These are phyloP conservation scores for Penicillium nordicum DNA, from an alignment of 2,329 filamentous ascomycete genomes.

Conservation along the genomic window DNA sequence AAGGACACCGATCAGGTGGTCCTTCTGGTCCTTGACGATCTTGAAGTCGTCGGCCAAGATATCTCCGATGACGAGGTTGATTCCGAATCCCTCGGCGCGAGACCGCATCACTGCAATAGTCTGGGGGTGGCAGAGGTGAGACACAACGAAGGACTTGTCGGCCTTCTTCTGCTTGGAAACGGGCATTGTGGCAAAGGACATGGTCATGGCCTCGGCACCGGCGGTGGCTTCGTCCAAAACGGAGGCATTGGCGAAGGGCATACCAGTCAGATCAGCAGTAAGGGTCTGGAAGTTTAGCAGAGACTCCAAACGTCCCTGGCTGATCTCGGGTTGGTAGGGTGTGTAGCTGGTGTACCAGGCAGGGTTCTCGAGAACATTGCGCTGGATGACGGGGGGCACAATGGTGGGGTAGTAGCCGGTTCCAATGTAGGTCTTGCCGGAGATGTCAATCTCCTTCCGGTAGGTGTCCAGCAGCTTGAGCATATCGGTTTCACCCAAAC, in stretches of 20 bases:
- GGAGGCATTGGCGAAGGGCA: conserved; percentile 87
- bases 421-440: conserved; percentile 69
- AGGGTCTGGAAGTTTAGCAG: conserved; percentile 94
- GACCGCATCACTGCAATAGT: conserved; percentile 80
- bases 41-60: conserved; percentile 63
- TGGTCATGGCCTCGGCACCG: conserved; percentile 91
- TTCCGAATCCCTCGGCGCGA: conserved; percentile 86
- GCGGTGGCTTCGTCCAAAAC: conserved; percentile 88
- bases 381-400: conserved; percentile 83
- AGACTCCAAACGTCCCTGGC: conserved; percentile 87
- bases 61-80: conserved; percentile 71
- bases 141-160: conserved; percentile 81
- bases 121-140: conserved; percentile 76
- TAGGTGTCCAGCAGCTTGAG: conserved; percentile 41
- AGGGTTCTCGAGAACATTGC: conserved; percentile 88
- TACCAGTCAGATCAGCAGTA: conserved; percentile 79
- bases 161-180: conserved; percentile 66
- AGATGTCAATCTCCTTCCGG: conserved; percentile 57
- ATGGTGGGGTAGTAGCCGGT: conserved; percentile 85
- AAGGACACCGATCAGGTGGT: conserved; percentile 81
- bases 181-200: conserved; percentile 76
- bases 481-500: conserved; percentile 48
- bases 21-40: conserved; percentile 68
- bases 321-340: conserved; percentile 95
- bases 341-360: conserved; percentile 99